Evolutionary conservation across 306 rosid species (phyloP), one percentile per base, ranked within the genome.

Genomic region (Sophora flavescens): DNA sequence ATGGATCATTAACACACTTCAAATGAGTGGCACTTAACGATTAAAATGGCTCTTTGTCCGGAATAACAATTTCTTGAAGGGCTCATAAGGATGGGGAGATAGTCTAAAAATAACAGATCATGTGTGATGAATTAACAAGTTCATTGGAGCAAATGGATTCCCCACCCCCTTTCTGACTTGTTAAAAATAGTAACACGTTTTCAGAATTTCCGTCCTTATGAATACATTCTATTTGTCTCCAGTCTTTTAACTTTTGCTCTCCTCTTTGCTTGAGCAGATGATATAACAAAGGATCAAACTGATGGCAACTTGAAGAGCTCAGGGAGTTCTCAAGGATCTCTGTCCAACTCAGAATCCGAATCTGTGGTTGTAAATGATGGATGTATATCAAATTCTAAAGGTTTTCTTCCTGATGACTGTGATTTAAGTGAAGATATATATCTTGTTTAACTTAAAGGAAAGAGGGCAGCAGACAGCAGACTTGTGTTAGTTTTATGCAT

Each of bases 331-430:
- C 84, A 80, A 56, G 93, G 80, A 68, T 82, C 64, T 57, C 41
- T 85, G 77, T 47, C 88, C 38, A 82, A 68, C 70, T 75, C 72
- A 35, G 88, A 86, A 36, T 75, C 91, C 41, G 90, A 87, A 79
- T 82, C 51, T 15, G 77, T 32, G 36, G 82, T 35, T 75, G 77
- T 65, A 63, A 91, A 91, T 84, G 90, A 85, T 57, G 88, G 83
- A 67, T 64, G 80, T 62, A 39, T 75, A 38, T 78, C 97, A 54
- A 81, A 78, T 78, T 77, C 77, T 15, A 80, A 85, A 80, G 96
- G 98, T 89, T 80, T 53, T 59, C 64, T 63, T 74, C 58, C 56
- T 66, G 39, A 56, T 62, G 18, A 66, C 54, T 63, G 18, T 52
- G 50, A 53, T 38, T 51, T 15, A 22, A 39, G 50, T 36, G 50